Conservation (phyloP, 2,329 filamentous ascomycete genomes). For the Nemania abortiva region DNA sequence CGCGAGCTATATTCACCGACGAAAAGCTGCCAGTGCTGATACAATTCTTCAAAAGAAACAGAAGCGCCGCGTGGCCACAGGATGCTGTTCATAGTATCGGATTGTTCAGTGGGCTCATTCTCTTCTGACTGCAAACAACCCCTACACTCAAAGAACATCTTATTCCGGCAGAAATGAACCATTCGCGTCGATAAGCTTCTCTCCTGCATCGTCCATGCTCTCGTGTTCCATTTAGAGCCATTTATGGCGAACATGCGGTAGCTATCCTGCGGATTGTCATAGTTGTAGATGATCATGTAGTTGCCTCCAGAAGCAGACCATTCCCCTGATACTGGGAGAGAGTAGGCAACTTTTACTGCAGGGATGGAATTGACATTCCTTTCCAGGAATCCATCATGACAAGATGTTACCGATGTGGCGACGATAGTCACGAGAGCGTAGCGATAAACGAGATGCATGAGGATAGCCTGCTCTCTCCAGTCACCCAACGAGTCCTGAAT, state of each 20-base stretch:
- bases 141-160: conserved; percentile 40
- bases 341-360: conserved; percentile 32
- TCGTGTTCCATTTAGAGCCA: conserved; percentile 39
- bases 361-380: conserved; percentile 23
- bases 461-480: conserved; percentile 34
- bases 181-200: conserved; percentile 39
- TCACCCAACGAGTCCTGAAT: conserved; percentile 34
- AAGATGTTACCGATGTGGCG: conserved; percentile 37
- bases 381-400: conserved; percentile 37
- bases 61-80: conserved; percentile 32
- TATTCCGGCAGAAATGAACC: conserved; percentile 40
- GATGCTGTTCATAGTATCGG: conserved; percentile 23
- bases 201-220: conserved; percentile 43
- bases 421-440: conserved; percentile 37
- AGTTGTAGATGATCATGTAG: conserved; percentile 31
- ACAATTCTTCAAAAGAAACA: conserved; percentile 19
- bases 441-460: conserved; percentile 40
- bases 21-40: conserved; percentile 34
- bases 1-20: conserved; percentile 34
- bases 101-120: conserved; percentile 37
- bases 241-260: conserved; percentile 33
- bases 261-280: conserved; percentile 23
- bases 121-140: conserved; percentile 36
- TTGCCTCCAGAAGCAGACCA: neutral
- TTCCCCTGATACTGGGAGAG: neutral